Conservation (phyloP, 352 stramenopile species). For the Phytopythium mirpurense region DNA sequence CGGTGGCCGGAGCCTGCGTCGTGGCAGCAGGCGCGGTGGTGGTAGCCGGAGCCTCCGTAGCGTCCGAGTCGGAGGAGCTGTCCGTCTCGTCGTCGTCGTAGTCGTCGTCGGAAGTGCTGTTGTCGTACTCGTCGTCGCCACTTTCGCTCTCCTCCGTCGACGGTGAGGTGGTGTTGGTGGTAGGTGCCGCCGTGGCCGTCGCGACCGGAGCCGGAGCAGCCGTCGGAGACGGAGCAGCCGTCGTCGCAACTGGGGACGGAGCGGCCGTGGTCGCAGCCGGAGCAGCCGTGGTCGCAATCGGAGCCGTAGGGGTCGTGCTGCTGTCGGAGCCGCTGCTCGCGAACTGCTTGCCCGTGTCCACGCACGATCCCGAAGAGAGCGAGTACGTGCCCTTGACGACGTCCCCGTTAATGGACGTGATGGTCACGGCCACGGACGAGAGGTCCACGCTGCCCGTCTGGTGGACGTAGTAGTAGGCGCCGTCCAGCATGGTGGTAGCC, state of each 20-base stretch:
- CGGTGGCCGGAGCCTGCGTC: background rate
- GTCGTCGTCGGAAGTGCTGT: slow-evolving; percentile 2
- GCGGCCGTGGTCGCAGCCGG: slow-evolving; percentile 3
- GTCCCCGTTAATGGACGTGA: slow-evolving; percentile 53
- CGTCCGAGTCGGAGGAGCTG: background rate
- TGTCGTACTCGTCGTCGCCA: slow-evolving; percentile 1
- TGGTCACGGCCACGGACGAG: slow-evolving; percentile 30
- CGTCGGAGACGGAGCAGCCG: too few relatives aligned
- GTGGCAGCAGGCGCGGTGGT: background rate
- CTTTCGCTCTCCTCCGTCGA: background rate
- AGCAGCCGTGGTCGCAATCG: slow-evolving; percentile 9
- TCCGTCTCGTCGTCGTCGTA: slow-evolving; percentile 2
- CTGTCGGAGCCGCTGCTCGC: slow-evolving; percentile 9
- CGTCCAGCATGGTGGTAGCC: slow-evolving; percentile 54
- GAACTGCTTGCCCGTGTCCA: slow-evolving; percentile 29
- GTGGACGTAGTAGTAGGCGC: slow-evolving; percentile 64
- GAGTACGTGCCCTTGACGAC: slow-evolving; percentile 50
- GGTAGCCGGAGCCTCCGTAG: background rate
- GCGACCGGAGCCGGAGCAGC: too few relatives aligned
- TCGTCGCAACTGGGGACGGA: too few relatives aligned
- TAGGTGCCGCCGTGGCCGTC: too few relatives aligned
- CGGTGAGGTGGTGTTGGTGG: too few relatives aligned
- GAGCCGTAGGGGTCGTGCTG: slow-evolving; percentile 10
- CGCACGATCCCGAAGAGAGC: slow-evolving; percentile 26
- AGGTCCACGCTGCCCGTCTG: slow-evolving; percentile 23